These are phyloP conservation scores for Linaria vulgaris DNA, from an alignment of 257 asterid species.

Conservation along the genomic window DNA sequence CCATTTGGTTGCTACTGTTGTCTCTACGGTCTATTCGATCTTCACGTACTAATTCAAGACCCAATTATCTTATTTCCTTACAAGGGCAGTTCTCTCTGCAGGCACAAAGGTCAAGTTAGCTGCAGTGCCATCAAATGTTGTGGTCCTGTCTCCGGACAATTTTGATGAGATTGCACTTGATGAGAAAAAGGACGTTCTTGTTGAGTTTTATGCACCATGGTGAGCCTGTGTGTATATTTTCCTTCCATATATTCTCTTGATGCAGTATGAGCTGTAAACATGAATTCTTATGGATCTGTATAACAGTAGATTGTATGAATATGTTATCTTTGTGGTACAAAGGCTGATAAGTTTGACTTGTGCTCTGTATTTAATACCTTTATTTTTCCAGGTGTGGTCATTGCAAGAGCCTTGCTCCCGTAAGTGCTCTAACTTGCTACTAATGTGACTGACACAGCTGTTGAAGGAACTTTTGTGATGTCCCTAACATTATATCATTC, in stretches of 20 bases:
- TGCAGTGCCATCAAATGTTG: constrained; percentile 68
- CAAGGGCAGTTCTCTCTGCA: constrained; percentile 30
- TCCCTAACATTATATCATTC: constrained; percentile 22
- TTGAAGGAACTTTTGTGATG: constrained; percentile 10
- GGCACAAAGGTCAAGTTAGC: constrained; percentile 91
- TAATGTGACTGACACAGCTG: neutral
- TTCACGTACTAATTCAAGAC: too few relatives aligned
- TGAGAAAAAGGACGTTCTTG: constrained; percentile 76
- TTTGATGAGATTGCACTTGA: constrained; percentile 78
- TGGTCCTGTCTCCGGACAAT: constrained; percentile 65
- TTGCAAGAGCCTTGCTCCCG: constrained; percentile 94
- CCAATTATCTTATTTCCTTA: neutral
- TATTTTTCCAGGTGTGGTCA: constrained; percentile 85
- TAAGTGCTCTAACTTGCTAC: constrained; percentile 46
- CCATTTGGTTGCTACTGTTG: too few relatives aligned
- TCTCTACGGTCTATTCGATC: too few relatives aligned
- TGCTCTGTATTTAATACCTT: constrained; percentile 27
- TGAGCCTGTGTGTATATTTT: constrained; percentile 29
- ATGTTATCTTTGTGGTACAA: neutral
- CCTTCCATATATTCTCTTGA: too few relatives aligned
- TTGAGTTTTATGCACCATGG: constrained; percentile 99
- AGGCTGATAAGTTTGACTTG: constrained; percentile 4
- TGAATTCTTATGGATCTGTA: too few relatives aligned
- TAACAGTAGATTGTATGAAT: neutral
- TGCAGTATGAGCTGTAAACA: too few relatives aligned